phyloP scores from a whole-genome alignment of 2,329 filamentous ascomycete species.

The Scytalidium sp. region DNA sequence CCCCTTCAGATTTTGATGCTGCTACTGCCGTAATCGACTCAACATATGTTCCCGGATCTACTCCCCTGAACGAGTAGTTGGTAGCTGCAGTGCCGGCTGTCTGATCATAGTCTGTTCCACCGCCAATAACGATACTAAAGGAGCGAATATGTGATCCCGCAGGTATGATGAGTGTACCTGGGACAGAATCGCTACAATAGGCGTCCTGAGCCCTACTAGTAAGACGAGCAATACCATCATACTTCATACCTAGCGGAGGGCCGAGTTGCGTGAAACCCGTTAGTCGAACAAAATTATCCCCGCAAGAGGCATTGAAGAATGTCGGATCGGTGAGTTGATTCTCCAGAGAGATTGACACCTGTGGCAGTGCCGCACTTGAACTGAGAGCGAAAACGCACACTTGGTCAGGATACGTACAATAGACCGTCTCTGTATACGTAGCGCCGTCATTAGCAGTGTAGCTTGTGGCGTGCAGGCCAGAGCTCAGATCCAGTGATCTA shows the following conservation, averaged over 20 bases:
- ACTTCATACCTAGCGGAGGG: slow-evolving; percentile 41
- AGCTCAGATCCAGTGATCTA: slow-evolving; percentile 40
- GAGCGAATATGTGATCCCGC: slow-evolving; percentile 18
- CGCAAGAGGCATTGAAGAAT: slow-evolving; percentile 30
- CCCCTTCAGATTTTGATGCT: slow-evolving; percentile 26
- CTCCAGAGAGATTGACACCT: slow-evolving; percentile 37
- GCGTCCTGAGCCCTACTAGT: slow-evolving; percentile 14
- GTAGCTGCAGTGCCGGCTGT: slow-evolving; percentile 41
- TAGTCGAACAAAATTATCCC: slow-evolving; percentile 27
- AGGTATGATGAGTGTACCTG: slow-evolving; percentile 28
- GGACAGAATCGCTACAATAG: slow-evolving; percentile 12
- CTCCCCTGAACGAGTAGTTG: slow-evolving; percentile 46
- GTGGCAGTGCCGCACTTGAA: slow-evolving; percentile 31
- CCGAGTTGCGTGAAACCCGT: slow-evolving; percentile 36
- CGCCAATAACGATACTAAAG: slow-evolving; percentile 40
- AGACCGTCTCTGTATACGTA: slow-evolving; percentile 32
- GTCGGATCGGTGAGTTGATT: slow-evolving; percentile 34
- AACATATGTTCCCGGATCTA: slow-evolving; percentile 39
- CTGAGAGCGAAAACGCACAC: slow-evolving; percentile 27
- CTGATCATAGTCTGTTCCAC: slow-evolving; percentile 47
- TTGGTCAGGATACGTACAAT: slow-evolving; percentile 42
- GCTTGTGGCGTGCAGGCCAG: slow-evolving; percentile 34
- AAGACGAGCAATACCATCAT: slow-evolving; percentile 34
- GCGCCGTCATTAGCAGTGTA: slow-evolving; percentile 31
- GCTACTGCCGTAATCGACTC: slow-evolving; percentile 31